Evolutionary conservation across 176 grass and related monocot genomes (phyloP).

Genomic region (Ananas comosus): DNA sequence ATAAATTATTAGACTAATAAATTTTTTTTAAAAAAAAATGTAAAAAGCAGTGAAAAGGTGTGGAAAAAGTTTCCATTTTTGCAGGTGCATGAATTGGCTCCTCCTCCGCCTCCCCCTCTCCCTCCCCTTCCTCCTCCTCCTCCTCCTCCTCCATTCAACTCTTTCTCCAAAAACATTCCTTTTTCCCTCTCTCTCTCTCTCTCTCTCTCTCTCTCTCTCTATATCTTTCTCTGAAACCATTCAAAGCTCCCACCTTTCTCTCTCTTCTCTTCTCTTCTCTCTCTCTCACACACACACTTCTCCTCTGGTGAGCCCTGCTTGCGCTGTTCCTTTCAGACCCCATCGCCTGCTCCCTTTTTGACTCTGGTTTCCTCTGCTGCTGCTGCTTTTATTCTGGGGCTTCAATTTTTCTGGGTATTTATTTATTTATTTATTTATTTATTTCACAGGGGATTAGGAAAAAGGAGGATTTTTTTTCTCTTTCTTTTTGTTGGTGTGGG

Average conservation of each 20-base stretch:
- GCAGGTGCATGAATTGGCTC: slow-evolving; percentile 12
- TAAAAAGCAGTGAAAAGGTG: neutral
- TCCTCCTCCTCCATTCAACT: neutral
- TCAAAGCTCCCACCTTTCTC: slow-evolving; percentile 2
- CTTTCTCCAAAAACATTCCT: neutral
- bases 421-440: too few relatives aligned
- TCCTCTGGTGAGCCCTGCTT: too few relatives aligned
- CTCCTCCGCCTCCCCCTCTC: neutral
- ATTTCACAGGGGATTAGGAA: neutral
- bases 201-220: neutral
- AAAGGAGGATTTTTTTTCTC: neutral
- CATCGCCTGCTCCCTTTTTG: neutral
- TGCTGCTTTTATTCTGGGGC: neutral
- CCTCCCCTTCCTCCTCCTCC: neutral
- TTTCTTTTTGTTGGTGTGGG: neutral
- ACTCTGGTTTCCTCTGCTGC: neutral
- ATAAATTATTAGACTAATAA: neutral
- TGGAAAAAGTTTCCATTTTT: slow-evolving; percentile 8
- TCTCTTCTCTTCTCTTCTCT: neutral
- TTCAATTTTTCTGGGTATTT: neutral
- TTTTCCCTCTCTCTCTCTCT: too few relatives aligned
- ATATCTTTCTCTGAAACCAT: neutral
- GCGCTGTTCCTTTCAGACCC: too few relatives aligned
- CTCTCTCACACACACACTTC: too few relatives aligned
- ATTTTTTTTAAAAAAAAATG: neutral